Percentiles rank a stretch among this genome's conserved stretches.
These are phyloP conservation scores for Gynochthodes officinalis DNA, from an alignment of 257 asterid species.

Conservation along the genomic window DNA sequence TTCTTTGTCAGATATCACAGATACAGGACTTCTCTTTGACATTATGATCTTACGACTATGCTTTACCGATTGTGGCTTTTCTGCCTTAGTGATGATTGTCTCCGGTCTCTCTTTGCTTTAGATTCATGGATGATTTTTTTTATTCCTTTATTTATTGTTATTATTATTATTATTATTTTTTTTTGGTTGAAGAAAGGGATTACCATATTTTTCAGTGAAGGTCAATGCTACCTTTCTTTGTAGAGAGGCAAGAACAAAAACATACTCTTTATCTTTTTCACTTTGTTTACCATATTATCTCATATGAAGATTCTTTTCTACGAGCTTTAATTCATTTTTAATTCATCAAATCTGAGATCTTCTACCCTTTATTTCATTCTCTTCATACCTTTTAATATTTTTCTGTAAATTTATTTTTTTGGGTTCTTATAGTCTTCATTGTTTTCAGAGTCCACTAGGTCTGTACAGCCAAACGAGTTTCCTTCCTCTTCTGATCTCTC, in stretches of 20 bases:
- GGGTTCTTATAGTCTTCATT: too few species aligned
- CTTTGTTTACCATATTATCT: constrained; percentile 20
- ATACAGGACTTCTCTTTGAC: too few species aligned
- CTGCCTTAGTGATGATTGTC: neutral
- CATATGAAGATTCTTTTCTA: neutral
- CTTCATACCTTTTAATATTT: neutral
- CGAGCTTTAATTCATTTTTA: constrained; percentile 1
- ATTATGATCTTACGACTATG: neutral
- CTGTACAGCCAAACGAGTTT: neutral
- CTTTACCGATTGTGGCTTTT: neutral
- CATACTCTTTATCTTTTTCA: neutral
- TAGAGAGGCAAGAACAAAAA: constrained; percentile 3
- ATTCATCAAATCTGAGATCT: neutral
- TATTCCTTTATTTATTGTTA: too few species aligned
- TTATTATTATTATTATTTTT: too few species aligned
- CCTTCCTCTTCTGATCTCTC: neutral
- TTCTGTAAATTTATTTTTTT: too few species aligned
- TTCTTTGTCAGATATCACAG: too few species aligned
- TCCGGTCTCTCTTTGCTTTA: neutral
- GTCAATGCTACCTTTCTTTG: constrained; percentile 15
- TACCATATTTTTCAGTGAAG: too few species aligned
- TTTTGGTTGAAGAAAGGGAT: too few species aligned
- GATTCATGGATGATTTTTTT: neutral
- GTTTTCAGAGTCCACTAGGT: too few species aligned
- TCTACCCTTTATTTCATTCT: constrained; percentile 2